These are phyloP conservation scores for Colletotrichum gloeosporioides DNA, from an alignment of 2,329 filamentous ascomycete species.

Conservation along the genomic window DNA sequence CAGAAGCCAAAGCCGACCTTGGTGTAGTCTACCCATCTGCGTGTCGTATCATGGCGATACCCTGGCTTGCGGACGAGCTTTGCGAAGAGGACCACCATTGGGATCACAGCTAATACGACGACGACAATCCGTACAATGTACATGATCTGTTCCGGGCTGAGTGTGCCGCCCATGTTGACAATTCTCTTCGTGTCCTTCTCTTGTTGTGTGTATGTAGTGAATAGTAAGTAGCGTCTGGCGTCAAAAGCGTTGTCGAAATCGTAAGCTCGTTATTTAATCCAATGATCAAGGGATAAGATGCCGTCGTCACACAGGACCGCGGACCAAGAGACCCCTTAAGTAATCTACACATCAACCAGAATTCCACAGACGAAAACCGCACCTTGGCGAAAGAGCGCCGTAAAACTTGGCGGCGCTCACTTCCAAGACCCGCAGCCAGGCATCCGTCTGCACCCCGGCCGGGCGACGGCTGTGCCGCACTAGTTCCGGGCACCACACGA, in stretches of 20 bases:
- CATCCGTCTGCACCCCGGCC: background rate
- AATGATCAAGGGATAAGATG: background rate
- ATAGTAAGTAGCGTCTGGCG: background rate
- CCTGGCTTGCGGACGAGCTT: background rate
- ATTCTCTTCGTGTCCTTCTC: background rate
- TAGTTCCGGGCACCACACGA: background rate
- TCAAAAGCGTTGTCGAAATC: background rate
- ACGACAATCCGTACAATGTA: background rate
- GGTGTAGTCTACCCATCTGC: background rate
- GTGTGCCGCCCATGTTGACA: background rate
- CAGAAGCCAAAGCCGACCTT: background rate
- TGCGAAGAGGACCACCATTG: background rate
- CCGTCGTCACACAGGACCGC: background rate
- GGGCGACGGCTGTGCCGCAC: slow-evolving; percentile 6
- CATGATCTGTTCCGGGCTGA: background rate
- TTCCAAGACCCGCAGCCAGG: background rate
- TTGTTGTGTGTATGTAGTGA: background rate
- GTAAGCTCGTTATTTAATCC: accelerated
- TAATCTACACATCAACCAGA: background rate
- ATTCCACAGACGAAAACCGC: background rate
- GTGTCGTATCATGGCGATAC: background rate
- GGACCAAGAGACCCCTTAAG: background rate
- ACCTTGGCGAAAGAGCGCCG: background rate
- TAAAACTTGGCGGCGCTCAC: background rate
- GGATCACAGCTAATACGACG: background rate